phyloP scores from a whole-genome alignment of 768 basidiomycete genomes.

The Psilocybe tampanensis region DNA sequence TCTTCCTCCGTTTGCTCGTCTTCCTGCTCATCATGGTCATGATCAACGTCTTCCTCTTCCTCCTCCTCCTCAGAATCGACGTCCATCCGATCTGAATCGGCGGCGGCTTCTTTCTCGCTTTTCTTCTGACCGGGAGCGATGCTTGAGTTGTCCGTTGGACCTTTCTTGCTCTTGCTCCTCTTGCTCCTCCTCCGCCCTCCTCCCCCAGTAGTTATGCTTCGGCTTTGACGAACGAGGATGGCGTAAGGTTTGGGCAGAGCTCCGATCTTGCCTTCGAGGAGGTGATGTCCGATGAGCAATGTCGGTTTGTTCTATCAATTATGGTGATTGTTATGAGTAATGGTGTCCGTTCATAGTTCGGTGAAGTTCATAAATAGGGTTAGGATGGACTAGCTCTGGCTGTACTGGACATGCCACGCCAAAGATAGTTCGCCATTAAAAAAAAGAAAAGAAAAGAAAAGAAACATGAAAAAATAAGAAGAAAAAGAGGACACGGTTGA shows the following conservation, averaged over 20 bases:
- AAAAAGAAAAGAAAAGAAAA: not conserved
- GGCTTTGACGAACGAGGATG: conserved; percentile 53
- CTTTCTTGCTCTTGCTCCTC: conserved; percentile 9
- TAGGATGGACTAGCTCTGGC: no score
- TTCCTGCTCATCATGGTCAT: conserved; percentile 9
- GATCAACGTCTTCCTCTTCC: not conserved
- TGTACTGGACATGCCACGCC: not conserved
- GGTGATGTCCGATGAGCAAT: conserved; percentile 83
- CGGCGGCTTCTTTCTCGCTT: not conserved
- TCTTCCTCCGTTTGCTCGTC: no score
- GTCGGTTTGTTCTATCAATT: conserved; percentile 69
- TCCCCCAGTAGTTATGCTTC: no score
- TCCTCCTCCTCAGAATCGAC: conserved; percentile 9
- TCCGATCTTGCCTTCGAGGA: conserved; percentile 86
- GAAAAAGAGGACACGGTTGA: no score
- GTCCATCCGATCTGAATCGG: not conserved
- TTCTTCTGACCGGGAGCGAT: not conserved
- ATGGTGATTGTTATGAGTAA: not conserved
- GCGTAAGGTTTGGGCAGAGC: conserved; percentile 81
- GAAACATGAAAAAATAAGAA: not conserved
- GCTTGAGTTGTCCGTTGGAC: conserved; percentile 7
- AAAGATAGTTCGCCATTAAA: not conserved
- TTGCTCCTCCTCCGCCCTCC: conserved; percentile 4
- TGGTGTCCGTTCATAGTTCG: no score
- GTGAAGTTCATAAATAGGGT: no score